These are phyloP conservation scores for Leishmania tarentolae DNA, from an alignment of 208 protist species.

Conservation along the genomic window DNA sequence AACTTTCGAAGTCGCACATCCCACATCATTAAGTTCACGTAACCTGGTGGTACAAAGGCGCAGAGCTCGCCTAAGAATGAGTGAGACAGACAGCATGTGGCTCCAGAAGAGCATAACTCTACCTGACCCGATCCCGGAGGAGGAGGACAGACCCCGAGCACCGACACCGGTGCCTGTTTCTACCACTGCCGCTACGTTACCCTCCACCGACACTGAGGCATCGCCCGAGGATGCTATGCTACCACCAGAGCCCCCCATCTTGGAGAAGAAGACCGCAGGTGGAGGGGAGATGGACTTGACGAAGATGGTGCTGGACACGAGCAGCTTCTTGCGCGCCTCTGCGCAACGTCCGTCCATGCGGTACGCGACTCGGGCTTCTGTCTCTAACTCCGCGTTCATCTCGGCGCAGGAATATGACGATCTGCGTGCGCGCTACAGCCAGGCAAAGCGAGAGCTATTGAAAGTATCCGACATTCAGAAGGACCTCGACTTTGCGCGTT, in stretches of 20 bases:
- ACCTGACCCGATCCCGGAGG: conserved; percentile 65
- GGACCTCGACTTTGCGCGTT: conserved; percentile 76
- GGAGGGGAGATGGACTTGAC: conserved; percentile 61
- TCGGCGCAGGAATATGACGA: conserved; percentile 85
- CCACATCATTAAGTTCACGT: too few species aligned
- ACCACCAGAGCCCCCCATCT: conserved; percentile 6
- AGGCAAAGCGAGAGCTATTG: conserved; percentile 78
- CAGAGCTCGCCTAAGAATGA: neutral
- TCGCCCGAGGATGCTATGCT: conserved; percentile 14
- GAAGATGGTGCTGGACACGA: conserved; percentile 56
- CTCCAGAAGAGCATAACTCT: conserved; percentile 85
- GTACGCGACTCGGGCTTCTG: conserved; percentile 52
- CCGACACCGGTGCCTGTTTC: neutral
- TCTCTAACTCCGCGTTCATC: conserved; percentile 66
- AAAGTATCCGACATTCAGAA: conserved; percentile 75
- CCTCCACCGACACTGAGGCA: neutral
- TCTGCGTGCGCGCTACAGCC: conserved; percentile 63
- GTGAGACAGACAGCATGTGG: conserved; percentile 74
- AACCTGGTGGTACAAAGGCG: too few species aligned
- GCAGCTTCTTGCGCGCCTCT: conserved; percentile 38
- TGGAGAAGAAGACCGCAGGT: conserved; percentile 17
- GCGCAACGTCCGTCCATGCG: conserved; percentile 43
- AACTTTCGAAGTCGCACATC: neutral
- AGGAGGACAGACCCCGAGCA: conserved; percentile 11
- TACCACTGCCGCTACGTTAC: neutral